Base-by-base conservation (phyloP, 164 flowering plant genomes). In the Platanus orientalis region DNA sequence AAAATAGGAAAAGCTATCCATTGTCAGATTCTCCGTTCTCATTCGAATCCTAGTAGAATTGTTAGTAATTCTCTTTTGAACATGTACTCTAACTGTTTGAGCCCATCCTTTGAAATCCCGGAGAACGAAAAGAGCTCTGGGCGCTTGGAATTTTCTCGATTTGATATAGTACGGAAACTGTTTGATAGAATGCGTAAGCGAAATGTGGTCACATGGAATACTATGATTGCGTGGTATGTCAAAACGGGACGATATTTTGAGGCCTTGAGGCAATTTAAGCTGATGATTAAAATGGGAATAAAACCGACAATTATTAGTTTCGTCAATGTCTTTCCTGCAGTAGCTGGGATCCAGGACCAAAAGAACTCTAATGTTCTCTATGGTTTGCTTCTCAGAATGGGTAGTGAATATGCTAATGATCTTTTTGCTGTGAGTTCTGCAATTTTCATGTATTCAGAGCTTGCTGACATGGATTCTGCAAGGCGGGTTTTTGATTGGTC, bases 181-280 rank as follows among this genome's bases (percentile, higher is more conserved):
- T 93, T 93, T 64, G 76, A 71, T 61, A 62, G 62, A 42, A 87
- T 90, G 88, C 82, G 59, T 26, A 87, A 73, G 74, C 79, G 86
- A 69, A 81, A 89, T 76, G 97, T 78, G 0, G 84, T 90, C 49
- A 75, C 91, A 28, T 90, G 91, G 91, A 90, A 93, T 69, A 86
- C 86, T 4, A 65, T 93, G 72, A 70, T 93, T 68, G 77, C 85
- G 0, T 90, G 97, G 97, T 83, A 81, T 71, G 83, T 72, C 7
- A 89, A 76, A 69, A 84, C 76, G 0, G 81, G 70, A 58, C 71
- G 84, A 21, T 76, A 65, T 63, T 11, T 36, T 0, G 73, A 81
- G 57, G 97, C 92, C 0, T 34, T 86, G 54, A 40, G 42, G 74
- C 72, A 71, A 56, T 90, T 93, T 66, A 75, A 71, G 72, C 52